These are phyloP conservation scores for Naganishia vaughanmartiniae DNA, from an alignment of 768 basidiomycete genomes.

Conservation along the genomic window DNA sequence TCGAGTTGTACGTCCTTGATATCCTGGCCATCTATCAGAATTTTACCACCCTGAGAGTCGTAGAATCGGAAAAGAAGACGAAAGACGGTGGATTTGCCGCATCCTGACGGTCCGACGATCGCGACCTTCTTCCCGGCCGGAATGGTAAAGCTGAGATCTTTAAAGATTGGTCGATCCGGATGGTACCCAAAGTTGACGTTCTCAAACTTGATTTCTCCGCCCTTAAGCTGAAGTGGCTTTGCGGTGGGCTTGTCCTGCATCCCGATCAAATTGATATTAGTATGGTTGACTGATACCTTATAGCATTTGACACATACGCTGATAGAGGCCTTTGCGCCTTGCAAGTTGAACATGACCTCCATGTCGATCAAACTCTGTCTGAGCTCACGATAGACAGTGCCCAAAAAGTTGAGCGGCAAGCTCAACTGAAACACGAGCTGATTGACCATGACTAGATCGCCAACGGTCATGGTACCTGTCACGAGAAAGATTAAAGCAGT, in stretches of 20 bases:
- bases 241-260: slow-evolving; percentile 65
- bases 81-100: slow-evolving; percentile 95
- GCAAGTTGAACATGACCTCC: slow-evolving; percentile 89
- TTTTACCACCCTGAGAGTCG: slow-evolving; percentile 73
- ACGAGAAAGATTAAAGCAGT: slow-evolving; percentile 9
- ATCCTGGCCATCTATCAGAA: slow-evolving; percentile 79
- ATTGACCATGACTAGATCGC: slow-evolving; percentile 98
- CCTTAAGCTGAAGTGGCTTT: slow-evolving; percentile 65
- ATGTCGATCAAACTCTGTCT: slow-evolving; percentile 94
- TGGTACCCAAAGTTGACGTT: slow-evolving; percentile 90
- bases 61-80: slow-evolving; percentile 93
- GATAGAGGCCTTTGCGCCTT: slow-evolving; percentile 71
- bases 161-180: slow-evolving; percentile 87
- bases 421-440: slow-evolving; percentile 97
- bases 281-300: not conserved
- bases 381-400: slow-evolving; percentile 92
- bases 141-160: slow-evolving; percentile 77
- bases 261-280: not conserved
- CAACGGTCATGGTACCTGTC: slow-evolving; percentile 92
- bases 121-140: slow-evolving; percentile 96
- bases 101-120: slow-evolving; percentile 93
- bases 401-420: slow-evolving; percentile 92
- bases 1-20: slow-evolving; percentile 69
- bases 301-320: slow-evolving; percentile 54
- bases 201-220: slow-evolving; percentile 87